Evolutionary conservation across 1,139 yeast species (phyloP), one percentile per base, ranked within the genome.

Genomic region (Debaryomyces nepalensis): DNA sequence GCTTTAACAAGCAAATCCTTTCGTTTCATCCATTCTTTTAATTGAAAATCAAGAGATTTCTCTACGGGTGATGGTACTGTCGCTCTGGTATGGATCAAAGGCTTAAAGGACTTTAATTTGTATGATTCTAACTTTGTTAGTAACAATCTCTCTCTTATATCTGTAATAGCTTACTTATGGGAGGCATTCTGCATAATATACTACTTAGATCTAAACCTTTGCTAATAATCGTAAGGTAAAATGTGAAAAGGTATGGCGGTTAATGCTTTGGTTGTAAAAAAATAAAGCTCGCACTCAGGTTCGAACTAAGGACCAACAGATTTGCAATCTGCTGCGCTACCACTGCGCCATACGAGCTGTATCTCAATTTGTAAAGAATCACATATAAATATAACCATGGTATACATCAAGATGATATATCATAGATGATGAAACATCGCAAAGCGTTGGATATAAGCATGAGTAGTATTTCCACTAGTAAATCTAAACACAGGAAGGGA

Each of bases 301-400:
- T 83, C 80, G 89, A 83, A 83, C 89, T 81, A 76, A 79, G 85
- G 88, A 83, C 88, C 87, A 82, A 81, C 85, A 82, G 88, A 82
- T 83, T 83, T 83, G 89, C 88, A 83, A 83, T 83, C 88, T 83
- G 85, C 87, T 82, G 87, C 89, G 87, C 87, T 83, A 83, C 88
- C 88, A 79, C 88, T 82, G 87, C 87, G 88, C 88, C 87, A 82
- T 72, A 76, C 83, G 78, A 78, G 84, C 86, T 53, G 10, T n/a
- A 6, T 15, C 10, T 33, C 11, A n/a, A 2, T n/a, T 11, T 15
- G 10, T n/a, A 22, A 11, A 15, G 18, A 6, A 27, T 3, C 18
- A 15, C 11, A 15, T 4, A 4, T 10, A 15, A 4, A 16, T 16
- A 15, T 4, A 27, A n/a, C n/a, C 16, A 10, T 4, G 9, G n/a